Evolutionary conservation across 139 green algal species (phyloP), one percentile per base, ranked within the genome.

Genomic region (Auxenochlorella protothecoides): DNA sequence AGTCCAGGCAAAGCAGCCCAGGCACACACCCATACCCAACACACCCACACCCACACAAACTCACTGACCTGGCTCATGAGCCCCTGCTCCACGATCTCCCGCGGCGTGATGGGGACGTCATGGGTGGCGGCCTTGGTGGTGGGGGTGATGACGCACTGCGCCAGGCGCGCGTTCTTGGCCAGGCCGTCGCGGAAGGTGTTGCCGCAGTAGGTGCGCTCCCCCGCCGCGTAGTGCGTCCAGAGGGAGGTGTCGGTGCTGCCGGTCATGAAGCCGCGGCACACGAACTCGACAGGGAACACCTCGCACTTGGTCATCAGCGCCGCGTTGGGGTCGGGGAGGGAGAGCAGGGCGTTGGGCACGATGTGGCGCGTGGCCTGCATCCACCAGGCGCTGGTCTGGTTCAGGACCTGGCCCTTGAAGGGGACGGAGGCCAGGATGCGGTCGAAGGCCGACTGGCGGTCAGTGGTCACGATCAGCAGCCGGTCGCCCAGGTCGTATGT

Each of bases 251-350:
- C 87, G 5, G 95, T 99, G 78, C 80, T 92, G 71, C 94, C 93
- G 62, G 95, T 99, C 80, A 99, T 88, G 87, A 91, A 99, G 54
- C 92, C 95, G 3, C 95, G 74, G 13, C 94, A 89, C 54, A 98
- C 94, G 84, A 98, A 97, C 85, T 99, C 95, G 7, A 99, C 89
- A 0, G 95, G 95, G 76, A 99, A 97, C 4, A 99, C 92, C 1
- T 60, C 72, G 83, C 91, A 97, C 77, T 96, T 96, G 53, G 80
- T 75, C 91, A 97, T 97, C 72, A 99, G 79, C 54, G 87, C 80
- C 27, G 96, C 90, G 74, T 98, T 98, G 65, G 95, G 91, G 76
- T 99, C 85, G 10, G 95, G 95, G 6, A 85, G 71, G 57, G 79
- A 76, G 6, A 75, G 68, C 74, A 79, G 74, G 9, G 92, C 93